Conservation (phyloP, 2,329 filamentous ascomycete genomes). For the Thielaviopsis cerberus region DNA sequence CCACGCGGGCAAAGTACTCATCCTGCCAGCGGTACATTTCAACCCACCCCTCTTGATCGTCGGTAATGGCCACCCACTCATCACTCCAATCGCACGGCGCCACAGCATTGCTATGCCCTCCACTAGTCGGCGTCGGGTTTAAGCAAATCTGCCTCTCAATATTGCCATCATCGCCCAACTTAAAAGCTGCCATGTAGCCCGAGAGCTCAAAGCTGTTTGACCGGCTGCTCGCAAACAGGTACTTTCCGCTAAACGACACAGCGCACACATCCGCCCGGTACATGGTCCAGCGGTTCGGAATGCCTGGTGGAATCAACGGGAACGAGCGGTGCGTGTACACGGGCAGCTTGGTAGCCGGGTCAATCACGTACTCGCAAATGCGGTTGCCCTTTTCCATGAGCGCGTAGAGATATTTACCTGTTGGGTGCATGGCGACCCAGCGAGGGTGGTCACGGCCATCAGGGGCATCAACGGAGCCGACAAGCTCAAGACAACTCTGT, state of each 20-base stretch:
- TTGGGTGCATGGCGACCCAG: slow-evolving; percentile 72
- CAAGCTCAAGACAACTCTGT: slow-evolving; percentile 44
- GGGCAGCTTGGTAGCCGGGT: slow-evolving; percentile 52
- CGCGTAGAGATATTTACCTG: slow-evolving; percentile 62
- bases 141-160: slow-evolving; percentile 65
- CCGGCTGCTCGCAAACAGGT: slow-evolving; percentile 72
- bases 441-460: slow-evolving; percentile 57
- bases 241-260: slow-evolving; percentile 46
- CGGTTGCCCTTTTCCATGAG: slow-evolving; percentile 83
- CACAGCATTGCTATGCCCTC: slow-evolving; percentile 79
- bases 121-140: slow-evolving; percentile 70
- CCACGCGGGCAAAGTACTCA: slow-evolving; percentile 61
- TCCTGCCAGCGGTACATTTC: slow-evolving; percentile 79
- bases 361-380: slow-evolving; percentile 64
- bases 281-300: slow-evolving; percentile 35
- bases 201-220: slow-evolving; percentile 58
- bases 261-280: slow-evolving; percentile 77
- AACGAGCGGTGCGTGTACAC: slow-evolving; percentile 61
- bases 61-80: slow-evolving; percentile 77
- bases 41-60: slow-evolving; percentile 72
- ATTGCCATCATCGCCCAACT: slow-evolving; percentile 45
- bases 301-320: slow-evolving; percentile 62
- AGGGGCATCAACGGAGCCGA: slow-evolving; percentile 57
- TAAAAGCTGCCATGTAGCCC: slow-evolving; percentile 69
- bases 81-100: slow-evolving; percentile 66